Evolutionary conservation across 345 rosid genomes (phyloP), one percentile per base, ranked within the genome.

Genomic region (Rubroshorea leprosula): DNA sequence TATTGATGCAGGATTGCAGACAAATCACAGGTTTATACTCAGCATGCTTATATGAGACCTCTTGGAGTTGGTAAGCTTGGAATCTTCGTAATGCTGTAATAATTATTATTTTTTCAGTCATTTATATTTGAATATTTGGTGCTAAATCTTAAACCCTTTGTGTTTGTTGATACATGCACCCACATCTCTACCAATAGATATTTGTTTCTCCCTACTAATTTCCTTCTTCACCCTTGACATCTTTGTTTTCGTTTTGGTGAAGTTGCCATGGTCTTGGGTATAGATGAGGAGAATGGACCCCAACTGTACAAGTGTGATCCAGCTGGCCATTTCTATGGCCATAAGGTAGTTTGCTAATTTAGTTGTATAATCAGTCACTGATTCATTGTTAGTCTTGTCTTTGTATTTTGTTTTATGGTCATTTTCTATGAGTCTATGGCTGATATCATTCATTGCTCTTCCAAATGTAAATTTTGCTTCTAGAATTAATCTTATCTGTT

Each of bases 41-140:
- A 94, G 59, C 97, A 94, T 81, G 99, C 97, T 56, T 94, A 94
- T 70, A 94, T 90, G 99, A 85, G 99, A 77, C 99, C 99, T 14
- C 99, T 94, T 71, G 99, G 99, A 66, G 95, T 94, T 61, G 96
- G 99, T 81, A 70, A 51, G 84, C 73, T 60, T 73, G 64, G 62
- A 15, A 7, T 58, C 66, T 56, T 64, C n/a, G n/a, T 55, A 57
- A 4, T 25, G 25, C 24, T 49, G n/a, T 14, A 5, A 21, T 9
- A 25, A 4, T 41, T 21, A 24, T 52, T 49, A 46, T 49, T 1
- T 64, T 64, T 43, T 55, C 43, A 19, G 18, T 52, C 14, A 26
- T 27, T 44, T 25, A 19, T 18, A 17, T 39, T 41, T 24, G 5
- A 49, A 23, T 1, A 13, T 22, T 12, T 38, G 4, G 22, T n/a